These are phyloP conservation scores for Pythium aquatile DNA, from an alignment of 352 stramenopile genomes.

Conservation along the genomic window DNA sequence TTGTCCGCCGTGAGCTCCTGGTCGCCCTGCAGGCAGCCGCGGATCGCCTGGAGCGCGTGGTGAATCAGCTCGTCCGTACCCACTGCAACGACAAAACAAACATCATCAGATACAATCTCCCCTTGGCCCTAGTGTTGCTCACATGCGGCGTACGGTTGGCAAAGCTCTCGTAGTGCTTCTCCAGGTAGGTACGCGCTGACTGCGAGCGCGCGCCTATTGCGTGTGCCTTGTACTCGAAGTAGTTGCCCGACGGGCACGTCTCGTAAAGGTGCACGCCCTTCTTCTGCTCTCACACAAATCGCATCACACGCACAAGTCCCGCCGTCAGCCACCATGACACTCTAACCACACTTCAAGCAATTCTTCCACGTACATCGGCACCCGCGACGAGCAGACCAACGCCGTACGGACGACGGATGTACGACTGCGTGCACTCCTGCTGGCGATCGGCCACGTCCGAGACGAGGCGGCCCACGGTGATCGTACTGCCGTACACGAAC, in stretches of 20 bases:
- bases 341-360: not conserved
- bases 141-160: constrained; percentile 49
- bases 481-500: constrained; percentile 97
- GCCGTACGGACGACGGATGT: constrained; percentile 98
- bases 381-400: constrained; percentile 96
- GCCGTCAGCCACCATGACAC: not conserved
- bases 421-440: constrained; percentile 99
- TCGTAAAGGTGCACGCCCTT: constrained; percentile 98
- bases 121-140: not conserved
- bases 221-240: constrained; percentile 98
- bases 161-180: constrained; percentile 98
- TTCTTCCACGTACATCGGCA: constrained; percentile 55
- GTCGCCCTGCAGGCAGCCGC: constrained; percentile 95
- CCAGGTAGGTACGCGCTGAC: constrained; percentile 97
- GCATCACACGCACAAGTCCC: not conserved
- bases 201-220: constrained; percentile 97
- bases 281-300: constrained; percentile 60
- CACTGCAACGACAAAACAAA: constrained; percentile 37
- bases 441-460: constrained; percentile 97
- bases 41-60: constrained; percentile 96
- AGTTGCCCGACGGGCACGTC: constrained; percentile 98
- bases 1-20: constrained; percentile 94
- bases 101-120: not conserved
- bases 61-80: constrained; percentile 97
- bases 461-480: constrained; percentile 94